Percentiles rank a stretch among this genome's conserved stretches.
These are phyloP conservation scores for Rosa chinensis DNA, from an alignment of 306 rosid species.

Conservation along the genomic window DNA sequence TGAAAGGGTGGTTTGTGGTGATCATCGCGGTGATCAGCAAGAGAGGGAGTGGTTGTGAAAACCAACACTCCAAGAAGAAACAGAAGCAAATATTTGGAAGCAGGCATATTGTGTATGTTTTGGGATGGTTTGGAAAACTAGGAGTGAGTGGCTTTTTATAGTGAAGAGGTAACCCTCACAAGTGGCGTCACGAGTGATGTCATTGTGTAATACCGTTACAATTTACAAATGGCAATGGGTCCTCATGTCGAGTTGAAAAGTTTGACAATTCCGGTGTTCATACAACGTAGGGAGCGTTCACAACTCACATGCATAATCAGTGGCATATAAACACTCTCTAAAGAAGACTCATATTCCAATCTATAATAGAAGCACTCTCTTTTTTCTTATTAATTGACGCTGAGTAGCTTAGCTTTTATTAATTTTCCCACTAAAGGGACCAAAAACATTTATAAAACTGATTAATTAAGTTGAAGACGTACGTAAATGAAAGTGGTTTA, in stretches of 20 bases:
- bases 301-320: slow-evolving; percentile 5
- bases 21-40: slow-evolving; percentile 9
- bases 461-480: not conserved
- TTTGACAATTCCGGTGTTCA: not conserved
- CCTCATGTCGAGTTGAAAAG: not conserved
- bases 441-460: too few relatives aligned
- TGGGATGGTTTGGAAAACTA: not conserved
- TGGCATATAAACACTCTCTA: not conserved
- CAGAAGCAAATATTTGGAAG: slow-evolving; percentile 7
- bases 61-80: slow-evolving; percentile 36
- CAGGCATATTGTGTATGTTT: slow-evolving; percentile 22
- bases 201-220: not conserved
- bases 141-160: slow-evolving; percentile 23
- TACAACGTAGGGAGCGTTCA: not conserved
- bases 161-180: not conserved
- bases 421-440: too few relatives aligned
- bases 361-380: too few relatives aligned
- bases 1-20: not conserved
- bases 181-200: slow-evolving; percentile 1
- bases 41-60: slow-evolving; percentile 24
- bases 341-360: not conserved
- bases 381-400: too few relatives aligned
- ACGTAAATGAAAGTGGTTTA: too few relatives aligned
- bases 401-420: too few relatives aligned
- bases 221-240: not conserved